A percentile compares a stretch with the other conserved stretches of the same genome.
These are phyloP conservation scores for Melanogaster broomeanus DNA, from an alignment of 768 basidiomycete species.

Conservation along the genomic window DNA sequence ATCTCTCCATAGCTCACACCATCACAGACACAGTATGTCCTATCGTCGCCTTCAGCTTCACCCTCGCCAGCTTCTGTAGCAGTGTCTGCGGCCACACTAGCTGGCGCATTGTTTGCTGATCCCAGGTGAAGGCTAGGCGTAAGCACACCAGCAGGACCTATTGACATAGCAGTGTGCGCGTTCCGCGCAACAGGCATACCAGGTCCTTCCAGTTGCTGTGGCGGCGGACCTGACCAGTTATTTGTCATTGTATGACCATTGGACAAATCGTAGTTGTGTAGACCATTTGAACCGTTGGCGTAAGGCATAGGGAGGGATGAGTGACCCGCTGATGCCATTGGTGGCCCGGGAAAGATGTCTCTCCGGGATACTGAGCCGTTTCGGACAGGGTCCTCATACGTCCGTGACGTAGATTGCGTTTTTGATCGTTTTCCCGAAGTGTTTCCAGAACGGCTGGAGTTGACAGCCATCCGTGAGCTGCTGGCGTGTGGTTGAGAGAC, in stretches of 20 bases:
- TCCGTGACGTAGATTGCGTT: constrained; percentile 36
- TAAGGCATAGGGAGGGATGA: constrained; percentile 54
- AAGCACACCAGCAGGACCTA: constrained; percentile 25
- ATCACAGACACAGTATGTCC: constrained; percentile 84
- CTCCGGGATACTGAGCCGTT: constrained; percentile 39
- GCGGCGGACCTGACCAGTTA: constrained; percentile 52
- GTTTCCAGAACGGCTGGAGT: constrained; percentile 34
- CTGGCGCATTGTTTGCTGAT: constrained; percentile 33
- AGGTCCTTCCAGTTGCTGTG: constrained; percentile 69
- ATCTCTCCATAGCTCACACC: constrained; percentile 89
- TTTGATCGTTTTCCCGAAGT: constrained; percentile 45
- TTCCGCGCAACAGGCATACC: constrained; percentile 72
- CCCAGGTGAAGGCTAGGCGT: constrained; percentile 21
- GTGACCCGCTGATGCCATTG: constrained; percentile 50
- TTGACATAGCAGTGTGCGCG: constrained; percentile 23
- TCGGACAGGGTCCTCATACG: constrained; percentile 44
- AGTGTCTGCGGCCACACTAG: constrained; percentile 37
- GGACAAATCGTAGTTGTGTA: constrained; percentile 42
- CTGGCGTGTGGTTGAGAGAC: constrained; percentile 27
- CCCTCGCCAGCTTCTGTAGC: constrained; percentile 48
- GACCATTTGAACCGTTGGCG: constrained; percentile 37
- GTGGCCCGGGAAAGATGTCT: constrained; percentile 50
- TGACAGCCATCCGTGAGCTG: constrained; percentile 29
- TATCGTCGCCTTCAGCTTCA: constrained; percentile 61
- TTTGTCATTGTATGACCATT: constrained; percentile 34